Evolutionary conservation across 2,329 filamentous ascomycete genomes (phyloP), one percentile per base, ranked within the genome.

Genomic region (Aspergillus sergii): DNA sequence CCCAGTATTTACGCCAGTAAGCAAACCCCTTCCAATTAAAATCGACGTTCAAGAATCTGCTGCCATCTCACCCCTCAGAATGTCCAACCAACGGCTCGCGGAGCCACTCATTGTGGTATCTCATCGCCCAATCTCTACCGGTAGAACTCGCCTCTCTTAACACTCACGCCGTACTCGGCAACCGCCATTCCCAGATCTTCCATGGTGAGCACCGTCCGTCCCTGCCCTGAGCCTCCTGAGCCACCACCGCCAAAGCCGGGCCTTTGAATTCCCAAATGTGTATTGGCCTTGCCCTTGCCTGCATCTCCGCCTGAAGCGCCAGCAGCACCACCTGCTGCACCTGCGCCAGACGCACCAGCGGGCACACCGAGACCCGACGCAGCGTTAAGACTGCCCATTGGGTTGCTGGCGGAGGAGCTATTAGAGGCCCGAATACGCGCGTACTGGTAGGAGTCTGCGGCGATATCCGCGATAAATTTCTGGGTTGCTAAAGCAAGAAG

Each of bases 121-220:
- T 19, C n/a, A 32, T 41, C 11, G 3, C 43, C 41, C 56, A 36
- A n/a, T 12, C 48, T 57, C 48, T 77, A 97, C 72, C 94, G 86
- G 78, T 99, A 99, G 76, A 98, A 99, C 81, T 99, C 95, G 74
- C 94, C 94, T 68, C 95, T 86, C 87, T 97, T 98, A 59, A 98
- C 91, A 76, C 97, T 99, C 58, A 99, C 93, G 1, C 95, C 95
- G 76, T 98, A 99, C 83, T 99, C 95, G 36, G 92, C 92, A 34
- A 98, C 94, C 1, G 95, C 95, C 93, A 98, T 98, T 19, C 95
- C 95, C 72, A 99, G 79, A 78, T 99, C 95, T 80, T 99, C 95
- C 95, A 99, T 98, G 0, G 95, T 98, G 66, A 99, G 84, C 60
- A 99, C 94, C 21, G 95, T 97, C 67, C 93, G 86, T 67, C 96